Evolutionary conservation across 2,329 filamentous ascomycete genomes (phyloP), one percentile per base, ranked within the genome.

Genomic region (Paramyrothecium roridum): DNA sequence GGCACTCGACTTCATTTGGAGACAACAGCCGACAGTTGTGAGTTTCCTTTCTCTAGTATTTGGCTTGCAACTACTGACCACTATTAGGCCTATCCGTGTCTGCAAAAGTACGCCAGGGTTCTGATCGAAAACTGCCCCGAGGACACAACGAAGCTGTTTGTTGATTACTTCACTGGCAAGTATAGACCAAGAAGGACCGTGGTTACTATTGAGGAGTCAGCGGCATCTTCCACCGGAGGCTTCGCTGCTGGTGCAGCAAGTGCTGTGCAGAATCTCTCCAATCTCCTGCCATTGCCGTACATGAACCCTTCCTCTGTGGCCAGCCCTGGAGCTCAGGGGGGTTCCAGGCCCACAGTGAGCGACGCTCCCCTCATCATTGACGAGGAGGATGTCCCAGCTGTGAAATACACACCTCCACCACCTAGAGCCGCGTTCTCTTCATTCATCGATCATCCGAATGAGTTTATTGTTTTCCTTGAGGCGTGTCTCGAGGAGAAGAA

Each of bases 31-130:
- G 1, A 85, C 89, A 61, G 78, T 83, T 61, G 90, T 92, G 71
- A 64, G 87, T 77, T 20, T 16, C 11, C 19, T 13, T 17, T n/a
- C 0, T 4, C 16, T 3, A 1, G n/a, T 6, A 30, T 1, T 3
- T 8, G 3, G 6, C 11, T 21, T 17, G 17, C 3, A 20, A 3
- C 22, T 52, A 37, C 73, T 80, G 57, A 80, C 65, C 8, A 33
- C 2, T 19, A 4, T 3, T 54, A 93, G 84, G 89, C 93, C 1
- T 97, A 96, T 67, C 82, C 86, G 19, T 96, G 91, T 62, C 76
- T 99, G 54, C 93, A 96, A 86, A 98, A 96, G 69, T 99, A 97
- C 67, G 93, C 95, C 2, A 87, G 92, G 52, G 91, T 97, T 0
- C 78, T 99, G 2, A 83, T 99, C 33, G 90, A 95, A 63, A 86